Evolutionary conservation across 371 early-diverging fungal species (phyloP), one percentile per base, ranked within the genome.

Genomic region (Circinella umbellata): DNA sequence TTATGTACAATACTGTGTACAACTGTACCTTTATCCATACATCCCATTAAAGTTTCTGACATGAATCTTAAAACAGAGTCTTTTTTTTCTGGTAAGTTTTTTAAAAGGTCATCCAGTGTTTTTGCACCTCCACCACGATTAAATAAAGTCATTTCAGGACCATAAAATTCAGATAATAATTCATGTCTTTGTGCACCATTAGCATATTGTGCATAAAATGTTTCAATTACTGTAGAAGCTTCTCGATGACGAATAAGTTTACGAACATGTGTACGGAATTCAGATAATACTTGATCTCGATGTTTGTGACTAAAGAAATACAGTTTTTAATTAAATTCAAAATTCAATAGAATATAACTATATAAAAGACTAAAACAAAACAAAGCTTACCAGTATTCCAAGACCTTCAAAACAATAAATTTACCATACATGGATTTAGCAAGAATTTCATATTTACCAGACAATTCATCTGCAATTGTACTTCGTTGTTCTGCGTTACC

Each of bases 161-260:
- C 97, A 75, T 96, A 97, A 76, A 98, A 95, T 83, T 98, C 98
- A 61, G 94, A 90, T 63, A 95, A 85, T 73, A 98, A 80, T 38
- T 84, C 83, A 46, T 86, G 81, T 61, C 93, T 83, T 80, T 98
- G 95, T 59, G 81, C 71, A 4, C 93, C 87, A 66, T 90, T 96
- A 48, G 94, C 91, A 66, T 87, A 94, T 76, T 90, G 89, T 11
- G 90, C 81, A 69, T 93, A 98, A 39, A 92, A 92, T 61, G 94
- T 92, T 77, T 98, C 97, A 49, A 98, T 79, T 17, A 96, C 91
- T 14, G 82, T 70, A 20, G 94, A 86, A 11, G 96, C 95, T 66
- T 94, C 95, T 77, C 90, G 88, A 77, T 94, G 94, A 63, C 86
- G 82, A 62, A 93, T 88, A 75, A 97, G 75, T 80, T 92, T 93